These are phyloP conservation scores for Cordyceps militaris DNA, from an alignment of 2,329 filamentous ascomycete genomes.

Conservation along the genomic window DNA sequence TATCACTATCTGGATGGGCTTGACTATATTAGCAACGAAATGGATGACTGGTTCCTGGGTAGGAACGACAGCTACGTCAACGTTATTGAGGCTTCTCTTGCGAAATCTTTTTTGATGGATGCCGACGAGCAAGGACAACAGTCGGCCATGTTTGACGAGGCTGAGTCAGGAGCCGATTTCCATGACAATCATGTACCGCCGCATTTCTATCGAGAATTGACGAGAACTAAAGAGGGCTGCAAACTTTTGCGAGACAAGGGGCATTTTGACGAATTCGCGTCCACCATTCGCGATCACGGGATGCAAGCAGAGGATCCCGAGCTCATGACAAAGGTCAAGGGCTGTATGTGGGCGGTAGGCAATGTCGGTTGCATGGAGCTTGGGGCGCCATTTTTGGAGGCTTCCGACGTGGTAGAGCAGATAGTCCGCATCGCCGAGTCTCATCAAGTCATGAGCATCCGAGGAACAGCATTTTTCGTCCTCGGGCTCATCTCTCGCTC, in stretches of 20 bases:
- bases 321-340: slow-evolving; percentile 86
- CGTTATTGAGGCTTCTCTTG: slow-evolving; percentile 91
- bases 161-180: slow-evolving; percentile 47
- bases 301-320: slow-evolving; percentile 81
- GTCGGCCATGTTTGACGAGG: slow-evolving; percentile 53
- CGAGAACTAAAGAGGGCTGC: slow-evolving; percentile 87
- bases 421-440: slow-evolving; percentile 84
- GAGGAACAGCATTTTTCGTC: slow-evolving; percentile 95
- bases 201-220: slow-evolving; percentile 94
- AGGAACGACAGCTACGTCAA: slow-evolving; percentile 94
- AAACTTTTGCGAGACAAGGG: slow-evolving; percentile 84
- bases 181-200: slow-evolving; percentile 74
- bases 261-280: slow-evolving; percentile 89
- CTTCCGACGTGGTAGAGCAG: slow-evolving; percentile 76
- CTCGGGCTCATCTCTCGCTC: slow-evolving; percentile 88
- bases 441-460: slow-evolving; percentile 83
- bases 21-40: slow-evolving; percentile 98
- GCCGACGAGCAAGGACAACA: slow-evolving; percentile 50
- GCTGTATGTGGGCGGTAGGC: slow-evolving; percentile 93
- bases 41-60: slow-evolving; percentile 99
- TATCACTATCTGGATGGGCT: slow-evolving; percentile 96
- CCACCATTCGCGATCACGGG: slow-evolving; percentile 80
- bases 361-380: slow-evolving; percentile 98
- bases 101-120: slow-evolving; percentile 70
- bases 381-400: slow-evolving; percentile 87